A percentile compares a stretch with the other conserved stretches of the same genome.
Conservation (phyloP, 257 asterid species). For the Petunia axillaris region DNA sequence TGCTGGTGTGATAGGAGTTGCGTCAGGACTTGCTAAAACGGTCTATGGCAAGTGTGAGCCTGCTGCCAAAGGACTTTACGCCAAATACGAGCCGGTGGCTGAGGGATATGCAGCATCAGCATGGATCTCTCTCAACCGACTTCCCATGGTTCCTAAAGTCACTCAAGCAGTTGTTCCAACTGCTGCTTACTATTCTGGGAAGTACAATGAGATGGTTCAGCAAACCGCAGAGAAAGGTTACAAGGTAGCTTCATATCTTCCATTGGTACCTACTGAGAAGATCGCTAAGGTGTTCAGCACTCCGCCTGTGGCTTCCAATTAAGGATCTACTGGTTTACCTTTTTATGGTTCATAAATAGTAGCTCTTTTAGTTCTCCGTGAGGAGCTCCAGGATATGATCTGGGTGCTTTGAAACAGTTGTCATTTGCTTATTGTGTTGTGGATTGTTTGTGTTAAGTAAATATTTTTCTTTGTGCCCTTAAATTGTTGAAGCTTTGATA, state of each 20-base stretch:
- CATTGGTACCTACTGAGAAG: constrained; percentile 75
- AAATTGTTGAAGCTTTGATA: neutral
- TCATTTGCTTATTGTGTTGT: neutral
- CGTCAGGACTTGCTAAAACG: constrained; percentile 74
- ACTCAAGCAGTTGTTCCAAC: constrained; percentile 77
- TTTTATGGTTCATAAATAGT: constrained; percentile 4
- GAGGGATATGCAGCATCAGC: constrained; percentile 77
- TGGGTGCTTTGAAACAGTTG: neutral
- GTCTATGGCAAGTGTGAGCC: constrained; percentile 78
- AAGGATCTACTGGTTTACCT: constrained; percentile 1
- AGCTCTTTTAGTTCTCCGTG: neutral
- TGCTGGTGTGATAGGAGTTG: constrained; percentile 69
- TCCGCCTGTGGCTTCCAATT: constrained; percentile 29
- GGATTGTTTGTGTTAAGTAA: constrained; percentile 6
- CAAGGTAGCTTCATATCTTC: constrained; percentile 72
- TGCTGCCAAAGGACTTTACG: constrained; percentile 70
- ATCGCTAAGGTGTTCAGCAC: constrained; percentile 59
- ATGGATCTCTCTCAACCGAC: constrained; percentile 67
- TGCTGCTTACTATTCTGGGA: constrained; percentile 67
- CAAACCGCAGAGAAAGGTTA: constrained; percentile 68
- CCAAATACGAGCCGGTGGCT: constrained; percentile 81
- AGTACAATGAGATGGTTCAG: constrained; percentile 73
- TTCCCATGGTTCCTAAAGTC: constrained; percentile 72
- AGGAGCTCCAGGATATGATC: neutral
- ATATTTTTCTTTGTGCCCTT: neutral